Conservation (phyloP, 2,329 filamentous ascomycete genomes). For the Eurotiales sp. region DNA sequence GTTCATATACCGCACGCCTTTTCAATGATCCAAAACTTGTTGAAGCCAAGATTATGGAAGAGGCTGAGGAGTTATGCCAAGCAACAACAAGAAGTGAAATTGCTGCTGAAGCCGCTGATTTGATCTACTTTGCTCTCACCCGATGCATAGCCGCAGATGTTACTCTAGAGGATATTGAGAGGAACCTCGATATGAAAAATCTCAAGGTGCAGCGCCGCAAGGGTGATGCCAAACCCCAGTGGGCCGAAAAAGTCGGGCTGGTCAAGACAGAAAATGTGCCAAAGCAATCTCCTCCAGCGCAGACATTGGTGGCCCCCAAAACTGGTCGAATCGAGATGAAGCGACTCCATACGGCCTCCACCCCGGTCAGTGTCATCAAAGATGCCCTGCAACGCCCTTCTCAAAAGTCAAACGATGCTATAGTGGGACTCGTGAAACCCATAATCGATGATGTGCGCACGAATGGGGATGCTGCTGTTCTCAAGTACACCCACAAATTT, state of each 20-base stretch:
- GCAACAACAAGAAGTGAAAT: constrained; percentile 78
- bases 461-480: constrained; percentile 79
- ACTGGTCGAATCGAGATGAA: constrained; percentile 74
- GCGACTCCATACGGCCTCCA: constrained; percentile 66
- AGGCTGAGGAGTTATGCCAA: constrained; percentile 90
- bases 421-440: constrained; percentile 83
- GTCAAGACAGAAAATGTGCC: constrained; percentile 17
- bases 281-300: constrained; percentile 29
- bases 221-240: constrained; percentile 91
- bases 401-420: constrained; percentile 89
- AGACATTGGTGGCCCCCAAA: constrained; percentile 46
- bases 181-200: constrained; percentile 88
- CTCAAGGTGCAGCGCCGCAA: constrained; percentile 90
- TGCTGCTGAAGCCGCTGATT: constrained; percentile 89
- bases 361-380: constrained; percentile 61
- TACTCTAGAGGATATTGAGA: constrained; percentile 82
- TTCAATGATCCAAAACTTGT: constrained; percentile 90
- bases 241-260: constrained; percentile 78
- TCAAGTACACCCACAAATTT: constrained; percentile 96
- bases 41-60: constrained; percentile 96
- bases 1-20: constrained; percentile 88
- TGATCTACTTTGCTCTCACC: constrained; percentile 93
- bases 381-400: constrained; percentile 82
- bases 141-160: constrained; percentile 85
- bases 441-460: constrained; percentile 85